phyloP scores from a whole-genome alignment of 225 moss, liverwort and hornwort genomes.

The Pseudisothecium myosuroides region DNA sequence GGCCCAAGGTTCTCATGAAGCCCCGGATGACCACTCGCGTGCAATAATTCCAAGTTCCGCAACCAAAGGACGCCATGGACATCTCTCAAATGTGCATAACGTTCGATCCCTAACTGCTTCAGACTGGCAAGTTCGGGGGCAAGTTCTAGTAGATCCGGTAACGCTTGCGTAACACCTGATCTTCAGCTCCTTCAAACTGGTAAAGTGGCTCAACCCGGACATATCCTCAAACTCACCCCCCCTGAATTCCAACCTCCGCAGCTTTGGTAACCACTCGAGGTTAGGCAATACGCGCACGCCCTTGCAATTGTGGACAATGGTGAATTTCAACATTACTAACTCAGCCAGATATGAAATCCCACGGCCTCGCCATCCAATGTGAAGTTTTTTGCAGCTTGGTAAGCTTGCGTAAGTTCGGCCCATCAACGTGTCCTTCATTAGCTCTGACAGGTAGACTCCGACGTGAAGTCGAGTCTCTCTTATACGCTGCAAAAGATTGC shows the following conservation, averaged over 20 bases:
- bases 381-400: not conserved
- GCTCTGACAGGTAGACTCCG: not conserved
- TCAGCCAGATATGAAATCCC: not conserved
- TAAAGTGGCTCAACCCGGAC: not conserved
- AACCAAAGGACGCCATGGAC: too few relatives aligned
- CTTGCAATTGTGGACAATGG: not conserved
- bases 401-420: not conserved
- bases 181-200: too few relatives aligned
- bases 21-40: not conserved
- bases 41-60: not conserved
- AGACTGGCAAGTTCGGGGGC: fast-evolving
- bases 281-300: not conserved
- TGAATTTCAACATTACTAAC: not conserved
- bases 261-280: not conserved
- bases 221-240: not conserved
- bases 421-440: not conserved
- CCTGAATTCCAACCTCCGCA: not conserved
- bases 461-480: not conserved
- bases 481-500: not conserved
- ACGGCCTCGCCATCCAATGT: not conserved
- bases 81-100: too few relatives aligned
- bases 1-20: not conserved
- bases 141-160: too few relatives aligned
- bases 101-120: fast-evolving
- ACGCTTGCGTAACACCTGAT: too few relatives aligned